phyloP scores from a whole-genome alignment of 345 rosid species.

The Lepidium aucheri region DNA sequence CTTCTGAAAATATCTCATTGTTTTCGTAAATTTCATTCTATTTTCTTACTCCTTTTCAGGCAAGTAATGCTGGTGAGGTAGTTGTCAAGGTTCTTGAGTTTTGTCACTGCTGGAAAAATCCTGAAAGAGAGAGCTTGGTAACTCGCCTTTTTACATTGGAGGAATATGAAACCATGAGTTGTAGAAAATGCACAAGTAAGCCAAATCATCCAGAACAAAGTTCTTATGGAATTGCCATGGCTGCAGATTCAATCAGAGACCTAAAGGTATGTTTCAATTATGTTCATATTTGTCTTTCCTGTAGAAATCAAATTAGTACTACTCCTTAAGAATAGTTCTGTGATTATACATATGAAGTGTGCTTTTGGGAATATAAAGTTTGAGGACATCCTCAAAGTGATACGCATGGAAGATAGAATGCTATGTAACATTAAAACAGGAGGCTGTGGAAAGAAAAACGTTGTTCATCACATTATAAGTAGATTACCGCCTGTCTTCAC shows the following conservation, averaged over 20 bases:
- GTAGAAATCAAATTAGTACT: not conserved
- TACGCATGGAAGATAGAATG: not conserved
- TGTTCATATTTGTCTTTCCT: not conserved
- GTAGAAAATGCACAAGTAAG: not conserved
- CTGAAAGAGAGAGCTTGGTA: not conserved
- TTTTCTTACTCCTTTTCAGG: not conserved
- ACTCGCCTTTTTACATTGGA: not conserved
- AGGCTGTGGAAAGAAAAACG: slow-evolving; percentile 15
- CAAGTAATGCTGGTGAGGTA: slow-evolving; percentile 3
- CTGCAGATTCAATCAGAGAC: slow-evolving; percentile 9
- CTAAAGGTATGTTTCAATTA: not conserved
- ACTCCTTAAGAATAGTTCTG: not conserved
- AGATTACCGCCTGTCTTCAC: slow-evolving; percentile 2
- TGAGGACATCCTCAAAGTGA: slow-evolving; percentile 5
- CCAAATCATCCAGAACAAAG: slow-evolving; percentile 6
- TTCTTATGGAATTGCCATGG: not conserved
- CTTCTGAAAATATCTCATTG: not conserved
- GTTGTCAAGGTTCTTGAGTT: slow-evolving; percentile 2
- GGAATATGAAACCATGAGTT: not conserved
- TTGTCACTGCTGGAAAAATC: slow-evolving; percentile 8
- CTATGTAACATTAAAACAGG: slow-evolving; percentile 13
- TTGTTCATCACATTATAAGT: slow-evolving; percentile 4
- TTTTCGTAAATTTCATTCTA: not conserved
- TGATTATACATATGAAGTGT: not conserved
- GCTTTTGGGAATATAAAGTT: not conserved